Evolutionary conservation across 257 asterid species (phyloP), one percentile per base, ranked within the genome.

Genomic region (Solanum rostratum): DNA sequence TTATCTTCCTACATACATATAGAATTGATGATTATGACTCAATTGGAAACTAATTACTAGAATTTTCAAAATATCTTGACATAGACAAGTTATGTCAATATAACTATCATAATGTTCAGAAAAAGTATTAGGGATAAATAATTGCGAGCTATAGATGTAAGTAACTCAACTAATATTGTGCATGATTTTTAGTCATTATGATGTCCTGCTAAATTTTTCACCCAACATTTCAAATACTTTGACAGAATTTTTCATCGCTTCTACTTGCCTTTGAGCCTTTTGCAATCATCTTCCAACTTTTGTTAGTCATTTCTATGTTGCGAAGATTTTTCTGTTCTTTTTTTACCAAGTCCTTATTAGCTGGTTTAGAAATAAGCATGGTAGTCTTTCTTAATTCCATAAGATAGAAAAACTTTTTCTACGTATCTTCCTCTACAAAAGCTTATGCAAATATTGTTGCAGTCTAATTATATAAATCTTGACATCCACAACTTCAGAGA

Each of bases 391-490:
- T 86, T 27, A 74, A 65, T 68, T 46, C 63, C 39, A 10, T 84
- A 5, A 86, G 87, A 79, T 66, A 30, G 18, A 29, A 71, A 18
- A 1, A 41, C 24, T 73, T 33, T 85, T 65, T 22, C 80, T 50
- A 63, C 16, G 63, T 83, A 12, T 59, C 52, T 62, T 85, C 18
- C 83, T 53, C 46, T 73, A 62, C 16, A 81, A 65, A 41, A 84
- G 74, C 27, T 85, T 78, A 9, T 46, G 78, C 37, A 88, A 57
- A 55, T 88, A 84, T 54, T 84, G 81, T 8, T 30, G 87, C 74
- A 90, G 76, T 90, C 91, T 88, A 8, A 88, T 60, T 10, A 90
- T 89, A 2, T 84, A 49, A 39, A 86, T 78, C 24, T 84, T 84
- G 49, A 87, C 83, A 18, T 62, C 82, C 10, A 80, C 90, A 2